Percentiles rank a stretch among this genome's conserved stretches.
Evolutionary conservation across 2,329 filamentous ascomycete species (phyloP).

Genomic region (Scedosporium dehoogii): DNA sequence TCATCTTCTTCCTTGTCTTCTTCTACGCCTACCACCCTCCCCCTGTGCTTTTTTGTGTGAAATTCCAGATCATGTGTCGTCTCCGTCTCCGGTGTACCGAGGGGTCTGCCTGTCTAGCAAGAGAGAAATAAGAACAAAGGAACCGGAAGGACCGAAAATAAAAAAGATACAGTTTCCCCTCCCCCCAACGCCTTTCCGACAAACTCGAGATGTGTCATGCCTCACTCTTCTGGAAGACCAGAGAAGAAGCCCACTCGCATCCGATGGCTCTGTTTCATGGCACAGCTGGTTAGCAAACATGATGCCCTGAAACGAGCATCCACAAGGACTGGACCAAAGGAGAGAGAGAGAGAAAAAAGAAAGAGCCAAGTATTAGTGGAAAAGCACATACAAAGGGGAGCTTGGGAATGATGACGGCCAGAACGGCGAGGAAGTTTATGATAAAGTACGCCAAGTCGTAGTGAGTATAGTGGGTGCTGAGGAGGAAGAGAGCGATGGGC

Average conservation of each 20-base stretch:
- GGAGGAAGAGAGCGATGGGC: constrained; percentile 84
- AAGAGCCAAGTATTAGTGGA: background rate
- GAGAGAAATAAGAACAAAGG: background rate
- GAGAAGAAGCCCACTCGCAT: constrained; percentile 69
- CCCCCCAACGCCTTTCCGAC: background rate
- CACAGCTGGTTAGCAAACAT: constrained; percentile 7
- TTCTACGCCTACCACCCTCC: constrained; percentile 7
- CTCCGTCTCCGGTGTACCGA: constrained; percentile 3
- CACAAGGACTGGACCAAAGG: background rate
- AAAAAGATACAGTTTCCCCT: constrained; percentile 2
- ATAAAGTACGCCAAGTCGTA: constrained; percentile 96
- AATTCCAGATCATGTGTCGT: constrained; percentile 1
- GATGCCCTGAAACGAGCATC: constrained; percentile 8
- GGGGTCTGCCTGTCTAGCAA: background rate
- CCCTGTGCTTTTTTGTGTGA: background rate
- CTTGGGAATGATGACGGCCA: constrained; percentile 93
- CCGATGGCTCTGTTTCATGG: constrained; percentile 54
- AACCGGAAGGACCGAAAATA: background rate
- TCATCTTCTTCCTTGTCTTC: constrained; percentile 8
- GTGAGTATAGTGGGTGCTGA: constrained; percentile 98
- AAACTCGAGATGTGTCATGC: background rate
- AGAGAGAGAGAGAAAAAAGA: background rate
- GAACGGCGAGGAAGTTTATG: constrained; percentile 88
- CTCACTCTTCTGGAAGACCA: constrained; percentile 39
- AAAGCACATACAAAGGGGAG: constrained; percentile 70